These are phyloP conservation scores for Kluyveromyces sp. DNA, from an alignment of 1,139 yeast species.

Conservation along the genomic window DNA sequence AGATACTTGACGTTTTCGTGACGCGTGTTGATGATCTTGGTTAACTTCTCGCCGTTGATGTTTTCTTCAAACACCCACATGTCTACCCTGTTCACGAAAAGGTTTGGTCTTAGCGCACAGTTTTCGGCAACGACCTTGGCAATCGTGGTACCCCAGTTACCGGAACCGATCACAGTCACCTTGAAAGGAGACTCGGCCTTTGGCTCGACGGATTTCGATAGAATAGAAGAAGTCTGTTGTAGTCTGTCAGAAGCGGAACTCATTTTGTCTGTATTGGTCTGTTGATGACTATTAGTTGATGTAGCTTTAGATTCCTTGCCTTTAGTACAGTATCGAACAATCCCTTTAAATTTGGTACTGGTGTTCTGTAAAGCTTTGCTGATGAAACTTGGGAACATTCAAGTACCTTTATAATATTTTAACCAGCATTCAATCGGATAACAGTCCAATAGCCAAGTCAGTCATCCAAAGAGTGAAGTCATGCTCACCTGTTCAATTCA, in stretches of 20 bases:
- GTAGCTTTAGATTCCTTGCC: no score
- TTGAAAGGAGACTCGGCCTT: conserved; percentile 38
- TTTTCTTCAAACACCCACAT: conserved; percentile 96
- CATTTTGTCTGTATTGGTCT: background rate
- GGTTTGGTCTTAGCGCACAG: conserved; percentile 55
- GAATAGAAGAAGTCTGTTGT: conserved; percentile 26
- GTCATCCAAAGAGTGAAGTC: no score
- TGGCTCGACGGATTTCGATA: conserved; percentile 21
- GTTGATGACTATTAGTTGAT: background rate
- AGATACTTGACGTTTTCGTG: conserved; percentile 89
- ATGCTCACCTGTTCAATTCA: background rate
- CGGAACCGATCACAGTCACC: conserved; percentile 58
- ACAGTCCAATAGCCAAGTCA: no score
- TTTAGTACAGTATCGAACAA: background rate
- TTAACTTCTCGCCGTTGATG: conserved; percentile 61
- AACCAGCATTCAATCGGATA: no score
- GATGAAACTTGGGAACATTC: background rate
- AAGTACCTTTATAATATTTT: no score
- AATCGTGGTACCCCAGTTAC: conserved; percentile 93
- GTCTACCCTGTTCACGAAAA: conserved; percentile 62
- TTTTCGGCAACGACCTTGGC: conserved; percentile 92
- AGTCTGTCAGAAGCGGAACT: conserved; percentile 31
- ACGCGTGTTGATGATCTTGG: conserved; percentile 76
- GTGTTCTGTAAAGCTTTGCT: background rate
- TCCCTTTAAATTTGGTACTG: background rate